Base-by-base conservation (phyloP, 2,329 filamentous ascomycete genomes). In the Apiospora hydei region DNA sequence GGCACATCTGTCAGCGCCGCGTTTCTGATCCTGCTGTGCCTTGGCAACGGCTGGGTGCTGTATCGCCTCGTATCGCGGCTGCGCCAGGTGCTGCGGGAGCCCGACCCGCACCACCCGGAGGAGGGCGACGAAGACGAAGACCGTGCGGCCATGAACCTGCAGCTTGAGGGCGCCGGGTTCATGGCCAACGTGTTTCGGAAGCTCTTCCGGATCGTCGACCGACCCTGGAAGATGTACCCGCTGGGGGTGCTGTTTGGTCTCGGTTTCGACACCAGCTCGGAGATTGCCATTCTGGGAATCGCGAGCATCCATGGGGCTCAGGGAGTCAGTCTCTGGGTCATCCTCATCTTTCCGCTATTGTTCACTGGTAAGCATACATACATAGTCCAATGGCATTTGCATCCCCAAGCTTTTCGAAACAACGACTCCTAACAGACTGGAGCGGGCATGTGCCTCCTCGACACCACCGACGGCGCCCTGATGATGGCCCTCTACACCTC, bases 201-300 rank as follows among this genome's bases (percentile, higher is more conserved):
- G 73, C 86, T 97, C 73, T 98, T 98, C 82, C 90, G 89, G 57
- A 84, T 97, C 34, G 87, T 92, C 44, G 90, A 92, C 76, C 84
- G 89, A 6, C 93, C 94, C 0, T 98, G 96, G 96, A 98, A 98
- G 82, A 98, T 98, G 95, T 96, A 97, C 76, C 95, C 94, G 0
- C 85, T 98, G 0, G 96, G 96, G 0, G 87, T 98, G 0, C 84
- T 98, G 5, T 98, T 96, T 78, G 96, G 96, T 0, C 86, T 98
- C 0, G 96, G 96, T 0, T 98, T 99, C 80, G 96, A 98, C 80
- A 98, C 96, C 0, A 97, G 93, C 53, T 97, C 94, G 10, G 96
- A 99, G 81, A 94, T 98, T 78, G 96, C 96, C 0, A 88, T 99
- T 10, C 83, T 99, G 0, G 96, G 96, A 0, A 97, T 98, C 74